Evolutionary conservation across 148 eudicot species (phyloP).

Genomic region (Limonium bicolor): DNA sequence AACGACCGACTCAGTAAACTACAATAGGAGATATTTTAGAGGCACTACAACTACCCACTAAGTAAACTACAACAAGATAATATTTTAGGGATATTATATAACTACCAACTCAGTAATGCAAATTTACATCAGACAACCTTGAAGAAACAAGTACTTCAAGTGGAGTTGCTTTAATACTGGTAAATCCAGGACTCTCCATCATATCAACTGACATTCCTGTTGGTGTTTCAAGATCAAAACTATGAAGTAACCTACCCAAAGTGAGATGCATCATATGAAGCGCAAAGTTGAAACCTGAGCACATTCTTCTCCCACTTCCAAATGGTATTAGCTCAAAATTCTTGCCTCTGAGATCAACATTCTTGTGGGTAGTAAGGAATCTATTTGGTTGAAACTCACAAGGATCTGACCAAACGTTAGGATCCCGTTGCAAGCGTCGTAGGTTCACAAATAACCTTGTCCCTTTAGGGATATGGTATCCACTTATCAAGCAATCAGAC

Average conservation of each 20-base stretch:
- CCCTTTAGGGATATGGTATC: background rate
- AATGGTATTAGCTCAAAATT: conserved; percentile 22
- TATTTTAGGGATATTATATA: too few relatives aligned
- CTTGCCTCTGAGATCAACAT: conserved; percentile 14
- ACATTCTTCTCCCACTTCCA: conserved; percentile 22
- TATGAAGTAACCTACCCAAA: conserved; percentile 16
- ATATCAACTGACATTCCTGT: conserved; percentile 10
- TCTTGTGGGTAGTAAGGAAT: too few relatives aligned
- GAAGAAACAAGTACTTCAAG: conserved; percentile 14
- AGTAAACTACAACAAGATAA: too few relatives aligned
- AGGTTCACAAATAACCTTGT: background rate
- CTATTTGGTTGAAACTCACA: background rate
- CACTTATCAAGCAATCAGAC: background rate
- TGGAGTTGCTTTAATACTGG: conserved; percentile 15
- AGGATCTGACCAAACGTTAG: background rate
- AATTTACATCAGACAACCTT: conserved; percentile 6
- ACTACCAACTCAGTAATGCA: too few relatives aligned
- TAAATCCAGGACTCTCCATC: conserved; percentile 17
- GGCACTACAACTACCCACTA: too few relatives aligned
- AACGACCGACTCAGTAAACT: too few relatives aligned
- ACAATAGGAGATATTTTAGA: too few relatives aligned
- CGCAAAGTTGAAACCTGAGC: conserved; percentile 11
- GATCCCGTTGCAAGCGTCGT: background rate
- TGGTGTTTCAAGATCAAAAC: conserved; percentile 12
- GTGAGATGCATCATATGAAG: conserved; percentile 8